Evolutionary conservation across 306 rosid genomes (phyloP).

Genomic region (Dalbergia cochinchinensis): DNA sequence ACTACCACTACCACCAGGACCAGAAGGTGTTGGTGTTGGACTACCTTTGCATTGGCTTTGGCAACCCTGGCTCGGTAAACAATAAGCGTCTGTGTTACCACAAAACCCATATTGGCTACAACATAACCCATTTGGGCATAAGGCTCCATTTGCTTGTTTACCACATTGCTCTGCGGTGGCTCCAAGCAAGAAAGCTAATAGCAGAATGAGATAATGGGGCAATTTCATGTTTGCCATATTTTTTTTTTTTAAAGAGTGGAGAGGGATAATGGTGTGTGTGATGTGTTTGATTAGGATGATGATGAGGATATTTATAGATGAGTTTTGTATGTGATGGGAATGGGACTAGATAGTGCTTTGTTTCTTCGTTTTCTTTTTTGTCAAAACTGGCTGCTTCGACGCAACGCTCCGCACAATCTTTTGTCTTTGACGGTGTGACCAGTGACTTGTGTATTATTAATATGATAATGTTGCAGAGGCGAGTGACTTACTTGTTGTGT

Average conservation of each 20-base stretch:
- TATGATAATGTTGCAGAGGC: too few relatives aligned
- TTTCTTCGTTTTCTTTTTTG: neutral
- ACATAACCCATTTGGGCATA: constrained; percentile 56
- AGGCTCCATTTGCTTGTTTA: constrained; percentile 55
- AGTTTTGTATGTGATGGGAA: neutral
- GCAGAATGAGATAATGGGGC: neutral
- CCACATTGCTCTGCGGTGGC: constrained; percentile 61
- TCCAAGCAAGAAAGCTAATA: neutral
- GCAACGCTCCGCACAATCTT: neutral
- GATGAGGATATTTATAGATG: constrained; percentile 35
- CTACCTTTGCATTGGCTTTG: constrained; percentile 56
- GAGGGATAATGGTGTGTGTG: neutral
- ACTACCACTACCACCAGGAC: constrained; percentile 35
- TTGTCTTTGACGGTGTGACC: neutral
- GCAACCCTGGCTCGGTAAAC: constrained; percentile 42
- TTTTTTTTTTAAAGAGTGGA: neutral
- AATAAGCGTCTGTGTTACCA: constrained; percentile 46
- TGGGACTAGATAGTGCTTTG: neutral
- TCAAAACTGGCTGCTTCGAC: constrained; percentile 40
- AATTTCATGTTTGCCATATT: constrained; percentile 42
- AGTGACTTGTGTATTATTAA: too few relatives aligned
- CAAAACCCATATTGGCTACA: constrained; percentile 65
- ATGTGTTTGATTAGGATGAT: neutral
- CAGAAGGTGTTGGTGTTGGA: constrained; percentile 13
- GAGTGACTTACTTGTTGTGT: too few relatives aligned